A percentile compares a stretch with the other conserved stretches of the same genome.
Conservation (phyloP, 1,284 basidiomycete genomes). For the Naganishia cerealis region DNA sequence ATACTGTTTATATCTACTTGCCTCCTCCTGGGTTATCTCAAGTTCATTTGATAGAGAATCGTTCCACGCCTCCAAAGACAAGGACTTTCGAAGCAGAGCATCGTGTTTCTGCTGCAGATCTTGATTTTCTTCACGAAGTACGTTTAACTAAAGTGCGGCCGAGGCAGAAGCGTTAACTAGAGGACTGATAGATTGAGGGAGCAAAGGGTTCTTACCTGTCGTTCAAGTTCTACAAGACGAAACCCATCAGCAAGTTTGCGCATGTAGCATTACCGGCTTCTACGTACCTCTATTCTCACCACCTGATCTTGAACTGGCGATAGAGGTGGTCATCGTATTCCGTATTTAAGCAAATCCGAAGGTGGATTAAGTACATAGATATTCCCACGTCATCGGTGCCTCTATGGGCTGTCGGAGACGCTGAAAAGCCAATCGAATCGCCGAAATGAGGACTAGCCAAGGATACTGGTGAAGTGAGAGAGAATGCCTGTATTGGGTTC, state of each 20-base stretch:
- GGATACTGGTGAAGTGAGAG: neutral
- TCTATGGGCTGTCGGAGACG: neutral
- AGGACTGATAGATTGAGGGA: no score
- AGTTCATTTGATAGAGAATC: neutral
- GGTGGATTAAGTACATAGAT: neutral
- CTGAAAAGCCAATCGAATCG: neutral
- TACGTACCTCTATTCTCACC: neutral
- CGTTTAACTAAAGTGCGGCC: neutral
- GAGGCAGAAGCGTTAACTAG: neutral
- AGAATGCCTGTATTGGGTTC: neutral
- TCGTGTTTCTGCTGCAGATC: constrained; percentile 1
- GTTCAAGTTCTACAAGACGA: neutral
- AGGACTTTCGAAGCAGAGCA: neutral
- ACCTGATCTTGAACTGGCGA: neutral
- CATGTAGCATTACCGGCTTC: neutral
- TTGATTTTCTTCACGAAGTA: neutral
- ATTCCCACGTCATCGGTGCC: neutral
- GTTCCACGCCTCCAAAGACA: neutral
- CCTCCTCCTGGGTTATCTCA: constrained; percentile 1
- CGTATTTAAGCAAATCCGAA: neutral
- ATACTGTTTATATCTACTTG: neutral
- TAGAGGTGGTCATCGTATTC: neutral
- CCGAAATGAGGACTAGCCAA: neutral
- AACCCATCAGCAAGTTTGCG: neutral
- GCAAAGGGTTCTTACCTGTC: neutral